Percentiles rank a stretch among this genome's conserved stretches.
phyloP scores from a whole-genome alignment of 164 flowering plant genomes.

The Amborella trichopoda region DNA sequence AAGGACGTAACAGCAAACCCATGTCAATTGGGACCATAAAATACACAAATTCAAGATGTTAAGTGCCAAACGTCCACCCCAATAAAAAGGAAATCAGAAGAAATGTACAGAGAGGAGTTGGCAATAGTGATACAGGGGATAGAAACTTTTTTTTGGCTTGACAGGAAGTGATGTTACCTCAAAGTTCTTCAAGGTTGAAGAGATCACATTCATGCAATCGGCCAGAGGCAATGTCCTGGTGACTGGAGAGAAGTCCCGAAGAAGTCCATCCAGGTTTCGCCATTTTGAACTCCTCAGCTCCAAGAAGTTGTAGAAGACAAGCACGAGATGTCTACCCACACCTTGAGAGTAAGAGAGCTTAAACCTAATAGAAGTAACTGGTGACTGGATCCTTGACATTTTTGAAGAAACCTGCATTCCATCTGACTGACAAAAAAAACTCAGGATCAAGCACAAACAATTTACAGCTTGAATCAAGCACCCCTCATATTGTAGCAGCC shows the following conservation, averaged over 20 bases:
- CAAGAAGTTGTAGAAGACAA: constrained; percentile 47
- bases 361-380: constrained; percentile 70
- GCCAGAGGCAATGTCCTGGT: constrained; percentile 46
- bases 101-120: no score
- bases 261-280: constrained; percentile 41
- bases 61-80: no score
- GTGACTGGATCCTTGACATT: constrained; percentile 25
- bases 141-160: no score
- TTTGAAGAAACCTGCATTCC: no score
- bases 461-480: constrained; percentile 63
- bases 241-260: constrained; percentile 33
- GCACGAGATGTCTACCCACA: constrained; percentile 41
- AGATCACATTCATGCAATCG: constrained; percentile 76
- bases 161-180: no score
- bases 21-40: no score
- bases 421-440: constrained; percentile 27
- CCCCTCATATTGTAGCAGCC: constrained; percentile 68
- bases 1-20: no score
- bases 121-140: no score
- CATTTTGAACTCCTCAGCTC: constrained; percentile 38
- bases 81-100: no score
- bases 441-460: constrained; percentile 39
- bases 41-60: no score
- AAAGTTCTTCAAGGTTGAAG: no score
- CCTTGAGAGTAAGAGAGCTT: constrained; percentile 32